Evolutionary conservation across 2,329 filamentous ascomycete genomes (phyloP), one percentile per base, ranked within the genome.

Genomic region (Talaromyces marneffei): DNA sequence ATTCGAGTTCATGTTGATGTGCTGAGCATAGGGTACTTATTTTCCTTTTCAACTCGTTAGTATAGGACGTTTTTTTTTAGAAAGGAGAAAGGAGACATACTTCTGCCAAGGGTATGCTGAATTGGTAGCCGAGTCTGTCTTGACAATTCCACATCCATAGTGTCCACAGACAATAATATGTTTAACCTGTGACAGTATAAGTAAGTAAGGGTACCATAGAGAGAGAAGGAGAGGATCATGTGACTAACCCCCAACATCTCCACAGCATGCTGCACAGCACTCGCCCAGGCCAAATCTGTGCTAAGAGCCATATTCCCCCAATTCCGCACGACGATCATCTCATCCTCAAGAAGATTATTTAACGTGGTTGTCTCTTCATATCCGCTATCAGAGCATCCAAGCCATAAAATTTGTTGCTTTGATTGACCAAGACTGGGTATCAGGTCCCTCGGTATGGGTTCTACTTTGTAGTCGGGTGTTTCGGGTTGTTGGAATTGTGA

Each of bases 331-430:
- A 57, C 60, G 20, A 61, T 42, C 53, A 61, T 61, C 42, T 61
- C 60, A 16, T 61, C 52, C 6, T 53, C 53, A 5, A 42, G 35
- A 23, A 61, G 60, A 42, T 61, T 10, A 20, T 33, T 31, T 10
- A 61, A 18, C n/a, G 44, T 61, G 12, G 53, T 61, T n/a, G 60
- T 61, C 48, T 61, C 60, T 6, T 57, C 60, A 50, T 61, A 61
- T 27, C 54, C 54, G 27, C 60, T 61, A 57, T 61, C 60, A 6
- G 40, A 61, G 4, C 60, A 61, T 14, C 60, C 60, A 3, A 61
- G 53, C 60, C 60, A 61, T 20, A 61, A 33, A n/a, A 61, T 35
- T 16, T 61, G 60, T 42, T 42, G 59, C 31, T 61, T 52, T 39
- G 60, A 53, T 40, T 39, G 31, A 23, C 35, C 20, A 23, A 50